A percentile compares a stretch with the other conserved stretches of the same genome.
Evolutionary conservation across 805 yeast species (phyloP).

Genomic region (Wickerhamiella lipophila): DNA sequence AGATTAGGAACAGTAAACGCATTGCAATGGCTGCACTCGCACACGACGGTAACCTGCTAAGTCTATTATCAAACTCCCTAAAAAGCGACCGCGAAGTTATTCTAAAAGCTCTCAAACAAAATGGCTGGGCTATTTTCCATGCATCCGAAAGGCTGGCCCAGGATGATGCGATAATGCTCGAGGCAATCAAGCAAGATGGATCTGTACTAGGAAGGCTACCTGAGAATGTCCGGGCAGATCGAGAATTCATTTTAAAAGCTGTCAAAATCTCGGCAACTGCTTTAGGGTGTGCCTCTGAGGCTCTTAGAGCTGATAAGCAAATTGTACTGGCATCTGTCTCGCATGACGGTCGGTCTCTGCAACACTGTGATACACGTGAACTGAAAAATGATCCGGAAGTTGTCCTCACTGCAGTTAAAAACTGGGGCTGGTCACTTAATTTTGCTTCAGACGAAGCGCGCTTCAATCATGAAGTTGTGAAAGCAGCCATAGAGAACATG

Average conservation of each 20-base stretch:
- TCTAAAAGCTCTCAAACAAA: background rate
- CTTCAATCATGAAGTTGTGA: background rate
- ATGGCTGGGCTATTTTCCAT: background rate
- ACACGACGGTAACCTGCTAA: background rate
- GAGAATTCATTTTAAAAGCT: background rate
- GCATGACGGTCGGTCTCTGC: background rate
- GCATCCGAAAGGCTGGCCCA: background rate
- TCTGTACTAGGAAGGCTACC: background rate
- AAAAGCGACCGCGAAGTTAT: background rate
- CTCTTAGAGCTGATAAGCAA: background rate
- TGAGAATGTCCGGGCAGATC: background rate
- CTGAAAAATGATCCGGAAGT: background rate
- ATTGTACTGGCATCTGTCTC: conserved; percentile 2
- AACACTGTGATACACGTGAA: background rate
- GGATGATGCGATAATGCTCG: background rate
- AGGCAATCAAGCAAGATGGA: conserved; percentile 4
- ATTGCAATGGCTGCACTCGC: background rate
- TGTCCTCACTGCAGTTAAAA: conserved; percentile 5
- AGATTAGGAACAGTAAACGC: background rate
- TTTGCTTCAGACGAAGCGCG: conserved; percentile 1
- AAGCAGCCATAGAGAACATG: background rate
- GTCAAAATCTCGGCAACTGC: background rate
- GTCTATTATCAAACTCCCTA: background rate
- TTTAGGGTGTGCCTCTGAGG: background rate
- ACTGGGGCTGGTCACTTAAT: background rate